phyloP scores from a whole-genome alignment of 441 rosid genomes.

The Pelargonium citronellum region DNA sequence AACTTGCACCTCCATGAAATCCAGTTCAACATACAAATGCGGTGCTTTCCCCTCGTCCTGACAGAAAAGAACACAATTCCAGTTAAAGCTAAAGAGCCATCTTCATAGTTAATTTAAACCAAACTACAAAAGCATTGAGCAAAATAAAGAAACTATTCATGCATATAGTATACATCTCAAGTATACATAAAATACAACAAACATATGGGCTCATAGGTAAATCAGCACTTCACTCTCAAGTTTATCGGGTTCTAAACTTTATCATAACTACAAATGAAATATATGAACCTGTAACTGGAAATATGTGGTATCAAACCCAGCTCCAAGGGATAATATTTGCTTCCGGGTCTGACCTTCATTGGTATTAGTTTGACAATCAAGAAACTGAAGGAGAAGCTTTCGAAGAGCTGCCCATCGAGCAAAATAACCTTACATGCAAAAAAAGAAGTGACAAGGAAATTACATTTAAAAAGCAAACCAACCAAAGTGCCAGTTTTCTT shows the following conservation, averaged over 20 bases:
- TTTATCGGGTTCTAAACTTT: no score
- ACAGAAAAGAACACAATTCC: background rate
- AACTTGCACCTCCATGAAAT: constrained; percentile 76
- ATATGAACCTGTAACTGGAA: constrained; percentile 74
- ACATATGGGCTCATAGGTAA: background rate
- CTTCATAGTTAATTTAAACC: background rate
- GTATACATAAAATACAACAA: background rate
- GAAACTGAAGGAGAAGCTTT: constrained; percentile 75
- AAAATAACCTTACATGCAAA: constrained; percentile 57
- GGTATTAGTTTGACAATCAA: constrained; percentile 38
- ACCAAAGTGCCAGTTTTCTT: background rate
- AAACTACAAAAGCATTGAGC: background rate
- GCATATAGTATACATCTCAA: background rate
- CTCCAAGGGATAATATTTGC: constrained; percentile 91
- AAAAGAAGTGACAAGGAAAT: constrained; percentile 8
- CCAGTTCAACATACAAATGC: constrained; percentile 86
- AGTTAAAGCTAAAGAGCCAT: constrained; percentile 5
- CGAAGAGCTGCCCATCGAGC: constrained; percentile 95
- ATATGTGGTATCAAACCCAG: constrained; percentile 86
- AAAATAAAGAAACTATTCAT: background rate
- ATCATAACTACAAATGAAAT: constrained; percentile 5
- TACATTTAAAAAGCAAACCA: background rate
- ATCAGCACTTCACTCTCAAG: background rate
- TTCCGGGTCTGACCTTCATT: constrained; percentile 39
- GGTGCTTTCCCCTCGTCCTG: constrained; percentile 89